A percentile compares a stretch with the other conserved stretches of the same genome.
phyloP scores from a whole-genome alignment of 2,329 filamentous ascomycete species.

The Sclerotinia subarctica region DNA sequence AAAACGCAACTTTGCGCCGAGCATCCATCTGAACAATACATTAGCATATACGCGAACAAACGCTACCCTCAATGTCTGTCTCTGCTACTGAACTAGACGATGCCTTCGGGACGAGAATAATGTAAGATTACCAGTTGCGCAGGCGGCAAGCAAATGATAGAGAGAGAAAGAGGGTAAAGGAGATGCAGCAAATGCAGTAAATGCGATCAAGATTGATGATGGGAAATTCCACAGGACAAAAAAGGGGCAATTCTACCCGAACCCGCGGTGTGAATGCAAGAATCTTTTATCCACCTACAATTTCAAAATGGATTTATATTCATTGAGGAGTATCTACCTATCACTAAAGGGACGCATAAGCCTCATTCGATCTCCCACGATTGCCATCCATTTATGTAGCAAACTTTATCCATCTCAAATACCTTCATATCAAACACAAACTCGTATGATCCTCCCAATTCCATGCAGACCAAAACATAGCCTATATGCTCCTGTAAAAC shows the following conservation, averaged over 20 bases:
- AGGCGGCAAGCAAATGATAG: not conserved
- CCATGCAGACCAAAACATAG: not conserved
- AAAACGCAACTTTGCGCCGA: not conserved
- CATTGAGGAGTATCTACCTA: not conserved
- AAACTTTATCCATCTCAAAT: not conserved
- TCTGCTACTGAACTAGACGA: not conserved
- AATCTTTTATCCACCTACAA: not conserved
- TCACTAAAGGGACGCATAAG: not conserved
- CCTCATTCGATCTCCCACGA: not conserved
- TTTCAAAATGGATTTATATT: not conserved
- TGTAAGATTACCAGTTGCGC: not conserved
- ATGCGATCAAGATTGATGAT: not conserved
- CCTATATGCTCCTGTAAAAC: slow-evolving; percentile 14
- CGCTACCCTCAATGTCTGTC: not conserved
- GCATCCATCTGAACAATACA: not conserved
- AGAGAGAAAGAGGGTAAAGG: not conserved
- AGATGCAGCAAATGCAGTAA: no score
- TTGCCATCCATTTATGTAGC: not conserved
- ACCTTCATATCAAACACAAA: not conserved
- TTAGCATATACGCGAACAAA: not conserved
- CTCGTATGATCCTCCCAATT: not conserved
- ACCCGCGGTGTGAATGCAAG: not conserved
- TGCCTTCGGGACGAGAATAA: not conserved
- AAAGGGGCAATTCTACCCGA: not conserved
- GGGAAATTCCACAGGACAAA: not conserved